Conservation (phyloP, 2,329 filamentous ascomycete species). For the Ramularia endophylla region DNA sequence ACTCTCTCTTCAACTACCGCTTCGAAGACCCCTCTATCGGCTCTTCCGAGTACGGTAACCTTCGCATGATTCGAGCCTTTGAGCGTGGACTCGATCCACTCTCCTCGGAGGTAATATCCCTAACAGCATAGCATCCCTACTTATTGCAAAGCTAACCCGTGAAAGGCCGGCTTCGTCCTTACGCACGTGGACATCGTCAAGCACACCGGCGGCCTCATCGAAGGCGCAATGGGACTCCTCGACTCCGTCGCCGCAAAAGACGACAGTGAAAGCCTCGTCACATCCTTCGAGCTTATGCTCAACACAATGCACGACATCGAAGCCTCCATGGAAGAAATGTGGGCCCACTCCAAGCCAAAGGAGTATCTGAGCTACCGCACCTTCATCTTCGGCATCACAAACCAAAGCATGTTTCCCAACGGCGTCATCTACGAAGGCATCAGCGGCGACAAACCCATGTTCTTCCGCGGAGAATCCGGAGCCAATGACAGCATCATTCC, state of each 20-base stretch:
- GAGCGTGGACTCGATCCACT: conserved; percentile 80
- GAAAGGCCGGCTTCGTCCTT: conserved; percentile 76
- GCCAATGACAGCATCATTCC: conserved; percentile 92
- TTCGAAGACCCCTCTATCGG: conserved; percentile 52
- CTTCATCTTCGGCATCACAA: conserved; percentile 95
- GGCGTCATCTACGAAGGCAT: conserved; percentile 87
- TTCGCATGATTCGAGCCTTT: conserved; percentile 84
- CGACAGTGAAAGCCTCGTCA: conserved; percentile 13
- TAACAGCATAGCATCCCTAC: too few species aligned
- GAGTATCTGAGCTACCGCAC: conserved; percentile 88
- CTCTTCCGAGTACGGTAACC: conserved; percentile 50
- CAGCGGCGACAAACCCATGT: conserved; percentile 57
- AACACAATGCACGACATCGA: conserved; percentile 30
- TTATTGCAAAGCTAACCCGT: conserved; percentile 59
- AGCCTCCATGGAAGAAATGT: conserved; percentile 57
- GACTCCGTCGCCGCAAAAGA: conserved; percentile 39
- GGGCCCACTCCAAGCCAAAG: conserved; percentile 75
- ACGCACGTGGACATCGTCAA: conserved; percentile 95
- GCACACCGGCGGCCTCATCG: conserved; percentile 71
- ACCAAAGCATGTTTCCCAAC: conserved; percentile 87
- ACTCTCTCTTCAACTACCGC: conserved; percentile 58
- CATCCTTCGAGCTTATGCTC: conserved; percentile 25
- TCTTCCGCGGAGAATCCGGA: conserved; percentile 86
- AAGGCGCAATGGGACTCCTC: conserved; percentile 63
- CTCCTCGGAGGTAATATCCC: conserved; percentile 90